Evolutionary conservation across 2,329 filamentous ascomycete species (phyloP), one percentile per base, ranked within the genome.

Genomic region (Clonostachys sp.): DNA sequence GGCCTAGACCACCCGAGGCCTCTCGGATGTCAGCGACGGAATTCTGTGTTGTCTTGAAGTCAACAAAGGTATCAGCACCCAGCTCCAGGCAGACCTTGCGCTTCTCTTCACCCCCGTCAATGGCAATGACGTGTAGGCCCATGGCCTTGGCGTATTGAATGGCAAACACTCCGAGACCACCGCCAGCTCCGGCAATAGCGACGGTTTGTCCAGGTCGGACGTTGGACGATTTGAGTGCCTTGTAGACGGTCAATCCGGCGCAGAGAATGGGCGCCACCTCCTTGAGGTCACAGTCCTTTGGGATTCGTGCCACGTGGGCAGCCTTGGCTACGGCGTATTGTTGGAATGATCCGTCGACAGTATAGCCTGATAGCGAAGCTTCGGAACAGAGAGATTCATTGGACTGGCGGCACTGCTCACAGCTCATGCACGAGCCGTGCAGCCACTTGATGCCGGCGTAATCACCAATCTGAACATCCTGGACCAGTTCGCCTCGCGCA

Each of bases 381-480:
- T 87, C 73, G 12, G 78, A 67, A 72, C 91, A 96, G 6, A 96
- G 84, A 4, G 89, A 86, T 72, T 96, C 91, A 57, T 95, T 87
- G 42, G 80, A 68, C 56, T 83, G 77, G 62, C 86, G 83, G 74
- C 91, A 96, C 78, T 88, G 95, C 57, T 83, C 77, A 73, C 91
- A 96, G 54, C 77, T 68, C 51, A 95, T 75, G 69, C 92, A 96
- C 41, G 87, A 86, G 53, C 89, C 87, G 68, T 96, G 94, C 61
- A 96, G 76, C 91, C 91, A 96, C 75, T 89, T 96, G 68, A 96
- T 80, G 63, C 92, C 92, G 51, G 83, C 91, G 59, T 90, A 75
- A 62, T 95, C 90, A 57, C 91, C 91, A 58, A 96, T 75, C 63
- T 90, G 73, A 51, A 95, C 72, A 58, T 94, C 88, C 5, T 78